Evolutionary conservation across 1,284 basidiomycete species (phyloP), one percentile per base, ranked within the genome.

Genomic region (Lignosus rhinocerotis): DNA sequence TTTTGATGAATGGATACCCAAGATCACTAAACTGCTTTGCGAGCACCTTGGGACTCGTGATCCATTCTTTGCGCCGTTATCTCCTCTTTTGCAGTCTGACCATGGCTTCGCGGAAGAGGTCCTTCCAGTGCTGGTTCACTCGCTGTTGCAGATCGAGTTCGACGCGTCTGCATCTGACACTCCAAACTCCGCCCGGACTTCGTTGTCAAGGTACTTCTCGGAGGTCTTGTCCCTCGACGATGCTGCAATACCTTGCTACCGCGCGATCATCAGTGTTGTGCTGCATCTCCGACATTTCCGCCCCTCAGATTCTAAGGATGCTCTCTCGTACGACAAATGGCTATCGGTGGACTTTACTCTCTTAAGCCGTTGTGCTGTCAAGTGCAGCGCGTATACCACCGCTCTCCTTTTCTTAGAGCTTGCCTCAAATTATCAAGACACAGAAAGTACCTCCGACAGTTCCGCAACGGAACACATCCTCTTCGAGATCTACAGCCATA

Each of bases 401-500:
- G 89, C 93, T 0, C 78, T 98, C 41, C 80, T 98, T 17, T 98
- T 96, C 71, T 77, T 98, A 44, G 96, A 98, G 68, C 80, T 97
- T 16, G 86, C 85, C 0, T 75, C 78, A 10, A 91, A 93, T 60
- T 78, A 85, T 65, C 17, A 31, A 17, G 17, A 66, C 61, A 7
- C 58, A 71, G 64, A 62, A n/a, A 63, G 66, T 14, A 61, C 65
- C 14, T 54, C 68, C 0, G 64, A 70, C 69, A 74, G 31, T 62
- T 69, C 51, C 44, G 69, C 73, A 11, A 73, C 78, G 3, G 88
- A 91, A 70, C 75, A 84, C 44, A 80, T 95, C 34, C 77, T 98
- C 46, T 97, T 96, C 73, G 87, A 91, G 53, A 94, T 98, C 52
- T 99, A 98, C 71, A 88, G 86, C 61, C 92, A 94, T 68, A 94